Evolutionary conservation across 176 grass and related monocot species (phyloP).

Genomic region (Zea luxurians): DNA sequence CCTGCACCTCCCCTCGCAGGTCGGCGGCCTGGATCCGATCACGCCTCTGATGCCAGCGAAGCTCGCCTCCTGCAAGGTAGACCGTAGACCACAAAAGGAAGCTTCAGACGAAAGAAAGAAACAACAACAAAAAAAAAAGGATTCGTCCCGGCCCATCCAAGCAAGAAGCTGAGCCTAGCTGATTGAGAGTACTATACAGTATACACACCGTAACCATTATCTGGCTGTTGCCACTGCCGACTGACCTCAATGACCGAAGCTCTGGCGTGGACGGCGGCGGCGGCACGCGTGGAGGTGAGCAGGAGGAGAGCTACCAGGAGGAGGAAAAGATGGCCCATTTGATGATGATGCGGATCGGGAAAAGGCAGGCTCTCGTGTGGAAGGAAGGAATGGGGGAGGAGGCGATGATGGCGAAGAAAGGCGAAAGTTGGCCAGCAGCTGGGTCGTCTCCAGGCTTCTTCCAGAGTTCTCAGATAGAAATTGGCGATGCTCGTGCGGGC

Average conservation of each 20-base stretch:
- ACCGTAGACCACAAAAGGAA: neutral
- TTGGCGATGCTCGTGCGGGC: slow-evolving; percentile 30
- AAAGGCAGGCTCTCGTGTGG: neutral
- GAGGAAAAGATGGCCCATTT: slow-evolving; percentile 42
- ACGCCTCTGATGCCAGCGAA: slow-evolving; percentile 29
- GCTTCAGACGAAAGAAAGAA: neutral
- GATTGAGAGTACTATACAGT: neutral
- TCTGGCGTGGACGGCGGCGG: neutral
- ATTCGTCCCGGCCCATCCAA: neutral
- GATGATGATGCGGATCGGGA: slow-evolving; percentile 14
- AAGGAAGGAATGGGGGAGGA: neutral
- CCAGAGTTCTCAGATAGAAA: slow-evolving; percentile 4
- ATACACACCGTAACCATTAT: neutral
- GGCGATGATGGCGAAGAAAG: slow-evolving; percentile 34
- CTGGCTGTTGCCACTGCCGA: neutral
- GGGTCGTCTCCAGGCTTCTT: slow-evolving; percentile 8
- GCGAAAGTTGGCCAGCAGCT: slow-evolving; percentile 41
- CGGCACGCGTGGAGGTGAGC: slow-evolving; percentile 5
- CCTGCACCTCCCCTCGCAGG: slow-evolving; percentile 59
- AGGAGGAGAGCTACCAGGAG: slow-evolving; percentile 41
- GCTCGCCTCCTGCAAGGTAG: slow-evolving; percentile 34
- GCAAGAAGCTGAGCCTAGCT: neutral
- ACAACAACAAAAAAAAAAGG: too few species aligned
- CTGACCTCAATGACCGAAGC: slow-evolving; percentile 39
- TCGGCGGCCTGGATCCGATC: slow-evolving; percentile 60